Evolutionary conservation across 164 flowering plant genomes (phyloP).

Genomic region (Euptelea pleiosperma): DNA sequence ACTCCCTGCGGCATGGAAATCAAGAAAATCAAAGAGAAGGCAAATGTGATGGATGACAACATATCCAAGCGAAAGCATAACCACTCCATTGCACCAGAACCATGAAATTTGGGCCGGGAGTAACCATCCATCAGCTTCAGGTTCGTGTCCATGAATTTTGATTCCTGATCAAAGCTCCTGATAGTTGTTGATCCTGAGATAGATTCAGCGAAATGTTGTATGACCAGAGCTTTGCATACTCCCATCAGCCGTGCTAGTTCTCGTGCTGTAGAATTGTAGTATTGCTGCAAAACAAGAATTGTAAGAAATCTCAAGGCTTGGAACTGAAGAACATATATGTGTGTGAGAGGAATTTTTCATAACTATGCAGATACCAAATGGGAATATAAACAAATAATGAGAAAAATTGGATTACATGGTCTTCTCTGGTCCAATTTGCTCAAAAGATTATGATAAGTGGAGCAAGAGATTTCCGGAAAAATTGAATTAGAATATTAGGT

Average conservation of each 20-base stretch:
- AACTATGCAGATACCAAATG: too few species aligned
- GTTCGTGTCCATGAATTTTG: slow-evolving; percentile 33
- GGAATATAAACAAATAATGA: too few species aligned
- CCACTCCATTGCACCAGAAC: slow-evolving; percentile 41
- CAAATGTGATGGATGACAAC: slow-evolving; percentile 36
- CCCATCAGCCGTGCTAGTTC: slow-evolving; percentile 36
- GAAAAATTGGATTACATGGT: too few species aligned
- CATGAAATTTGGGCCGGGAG: slow-evolving; percentile 33
- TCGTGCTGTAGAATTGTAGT: slow-evolving; percentile 31
- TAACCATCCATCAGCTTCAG: slow-evolving; percentile 25
- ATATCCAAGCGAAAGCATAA: slow-evolving; percentile 43
- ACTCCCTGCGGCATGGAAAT: slow-evolving; percentile 34
- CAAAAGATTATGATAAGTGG: too few species aligned
- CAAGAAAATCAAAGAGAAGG: slow-evolving; percentile 33
- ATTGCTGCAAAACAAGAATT: slow-evolving; percentile 30
- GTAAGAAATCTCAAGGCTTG: too few species aligned
- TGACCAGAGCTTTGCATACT: slow-evolving; percentile 39
- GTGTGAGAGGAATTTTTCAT: too few species aligned
- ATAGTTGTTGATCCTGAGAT: slow-evolving; percentile 43
- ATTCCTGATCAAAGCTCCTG: slow-evolving; percentile 40
- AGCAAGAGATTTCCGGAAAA: too few species aligned
- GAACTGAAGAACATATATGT: too few species aligned
- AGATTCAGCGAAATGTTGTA: slow-evolving; percentile 47
- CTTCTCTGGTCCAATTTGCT: too few species aligned
- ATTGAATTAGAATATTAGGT: too few species aligned